Percentiles rank a stretch among this genome's conserved stretches.
Evolutionary conservation across 192 early-diverging fungal genomes (phyloP).

Genomic region (Mortierella antarctica): DNA sequence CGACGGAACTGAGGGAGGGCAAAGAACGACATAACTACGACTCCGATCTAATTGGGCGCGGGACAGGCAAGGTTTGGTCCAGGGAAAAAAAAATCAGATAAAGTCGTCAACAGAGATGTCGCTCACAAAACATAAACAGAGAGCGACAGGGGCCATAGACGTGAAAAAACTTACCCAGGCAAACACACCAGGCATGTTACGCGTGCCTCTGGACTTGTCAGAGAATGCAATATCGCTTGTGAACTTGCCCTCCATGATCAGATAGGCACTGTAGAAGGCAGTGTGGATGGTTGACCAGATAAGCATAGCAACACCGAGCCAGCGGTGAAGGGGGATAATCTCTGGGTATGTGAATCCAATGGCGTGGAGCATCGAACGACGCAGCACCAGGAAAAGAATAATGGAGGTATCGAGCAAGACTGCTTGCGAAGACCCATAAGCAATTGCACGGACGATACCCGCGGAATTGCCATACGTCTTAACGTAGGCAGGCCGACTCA

Average conservation of each 20-base stretch:
- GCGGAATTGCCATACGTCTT: not conserved
- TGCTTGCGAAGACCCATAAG: conserved; percentile 36
- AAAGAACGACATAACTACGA: conserved; percentile 28
- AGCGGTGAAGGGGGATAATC: conserved; percentile 43
- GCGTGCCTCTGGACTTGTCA: conserved; percentile 36
- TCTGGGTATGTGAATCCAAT: conserved; percentile 40
- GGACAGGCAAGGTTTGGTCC: not conserved
- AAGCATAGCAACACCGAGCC: conserved; percentile 42
- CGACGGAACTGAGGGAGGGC: conserved; percentile 40
- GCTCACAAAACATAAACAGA: not conserved
- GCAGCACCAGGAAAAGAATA: conserved; percentile 45
- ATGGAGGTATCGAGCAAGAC: conserved; percentile 42
- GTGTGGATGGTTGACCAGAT: conserved; percentile 31
- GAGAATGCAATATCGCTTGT: conserved; percentile 34
- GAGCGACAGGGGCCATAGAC: not conserved
- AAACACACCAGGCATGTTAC: conserved; percentile 50
- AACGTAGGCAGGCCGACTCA: conserved; percentile 2
- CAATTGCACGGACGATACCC: conserved; percentile 19
- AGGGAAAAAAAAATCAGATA: not conserved
- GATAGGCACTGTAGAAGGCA: conserved; percentile 17
- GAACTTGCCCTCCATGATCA: conserved; percentile 18
- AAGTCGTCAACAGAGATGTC: not conserved
- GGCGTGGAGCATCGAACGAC: conserved; percentile 46
- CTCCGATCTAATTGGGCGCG: conserved; percentile 13
- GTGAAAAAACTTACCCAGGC: conserved; percentile 29